These are phyloP conservation scores for Ustilago loliicola DNA, from an alignment of 1,284 basidiomycete genomes.

Conservation along the genomic window DNA sequence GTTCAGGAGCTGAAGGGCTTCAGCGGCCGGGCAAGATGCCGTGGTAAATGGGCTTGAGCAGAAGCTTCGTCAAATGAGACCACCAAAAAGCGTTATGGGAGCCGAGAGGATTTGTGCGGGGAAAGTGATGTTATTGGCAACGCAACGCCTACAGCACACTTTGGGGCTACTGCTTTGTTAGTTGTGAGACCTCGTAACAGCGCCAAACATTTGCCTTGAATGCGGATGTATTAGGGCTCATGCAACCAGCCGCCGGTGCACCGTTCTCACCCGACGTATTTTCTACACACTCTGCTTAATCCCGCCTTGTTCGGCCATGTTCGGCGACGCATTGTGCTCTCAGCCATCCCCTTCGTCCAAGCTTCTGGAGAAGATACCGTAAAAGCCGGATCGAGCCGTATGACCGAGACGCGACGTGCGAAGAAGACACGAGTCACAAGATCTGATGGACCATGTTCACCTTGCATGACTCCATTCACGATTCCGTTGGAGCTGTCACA, in stretches of 20 bases:
- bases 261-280: background rate
- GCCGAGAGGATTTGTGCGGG: no score
- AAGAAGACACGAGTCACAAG: background rate
- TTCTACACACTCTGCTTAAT: background rate
- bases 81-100: no score
- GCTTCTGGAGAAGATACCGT: background rate
- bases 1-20: background rate
- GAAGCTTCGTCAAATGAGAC: background rate
- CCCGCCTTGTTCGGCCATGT: conserved; percentile 1
- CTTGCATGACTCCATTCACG: background rate
- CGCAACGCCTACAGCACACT: no score
- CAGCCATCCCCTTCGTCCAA: background rate
- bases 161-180: background rate
- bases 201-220: background rate
- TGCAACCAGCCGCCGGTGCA: conserved; percentile 3
- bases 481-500: background rate
- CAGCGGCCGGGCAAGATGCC: background rate
- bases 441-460: background rate
- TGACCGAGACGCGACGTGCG: no score
- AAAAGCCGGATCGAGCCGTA: conserved; percentile 1
- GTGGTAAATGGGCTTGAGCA: background rate
- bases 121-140: no score
- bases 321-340: no score
- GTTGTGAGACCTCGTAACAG: background rate
- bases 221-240: background rate